These are phyloP conservation scores for Cladobotryum mycophilum DNA, from an alignment of 2,329 filamentous ascomycete species.

Conservation along the genomic window DNA sequence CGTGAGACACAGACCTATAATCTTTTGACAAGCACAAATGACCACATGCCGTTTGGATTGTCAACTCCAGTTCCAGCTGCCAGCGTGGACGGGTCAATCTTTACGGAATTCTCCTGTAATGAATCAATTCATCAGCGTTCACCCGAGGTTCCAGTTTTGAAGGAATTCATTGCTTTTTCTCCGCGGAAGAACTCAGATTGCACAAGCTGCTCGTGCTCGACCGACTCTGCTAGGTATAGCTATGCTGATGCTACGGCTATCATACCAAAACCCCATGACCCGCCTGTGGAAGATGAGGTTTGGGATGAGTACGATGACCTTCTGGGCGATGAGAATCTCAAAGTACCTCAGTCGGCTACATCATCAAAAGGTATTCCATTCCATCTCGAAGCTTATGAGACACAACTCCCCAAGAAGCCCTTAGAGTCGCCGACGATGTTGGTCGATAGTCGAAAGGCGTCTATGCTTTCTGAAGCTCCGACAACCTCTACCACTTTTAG, in stretches of 20 bases:
- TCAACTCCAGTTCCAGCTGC: conserved; percentile 33
- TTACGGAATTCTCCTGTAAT: conserved; percentile 24
- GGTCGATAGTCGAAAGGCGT: conserved; percentile 25
- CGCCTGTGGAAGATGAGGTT: conserved; percentile 73
- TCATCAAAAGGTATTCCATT: conserved; percentile 53
- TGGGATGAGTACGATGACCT: conserved; percentile 95
- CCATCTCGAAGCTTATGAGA: conserved; percentile 45
- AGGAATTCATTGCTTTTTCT: conserved; percentile 70
- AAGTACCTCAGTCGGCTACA: conserved; percentile 44
- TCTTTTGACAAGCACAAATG: conserved; percentile 40
- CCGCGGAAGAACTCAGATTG: conserved; percentile 65
- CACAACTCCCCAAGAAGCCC: conserved; percentile 28
- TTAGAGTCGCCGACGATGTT: conserved; percentile 45
- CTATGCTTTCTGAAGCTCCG: conserved; percentile 27
- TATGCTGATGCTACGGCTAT: conserved; percentile 60
- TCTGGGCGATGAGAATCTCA: conserved; percentile 55
- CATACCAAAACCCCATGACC: conserved; percentile 54
- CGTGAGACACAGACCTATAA: conserved; percentile 24
- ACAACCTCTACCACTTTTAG: conserved; percentile 47
- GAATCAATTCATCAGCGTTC: conserved; percentile 26
- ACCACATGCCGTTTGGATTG: conserved; percentile 38
- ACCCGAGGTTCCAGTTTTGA: conserved; percentile 25
- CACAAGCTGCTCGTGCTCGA: conserved; percentile 46
- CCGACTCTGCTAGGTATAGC: conserved; percentile 57
- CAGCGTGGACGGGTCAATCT: conserved; percentile 29